Percentiles rank a stretch among this genome's conserved stretches.
Conservation (phyloP, 2,329 filamentous ascomycete genomes). For the Cercospora sp. region DNA sequence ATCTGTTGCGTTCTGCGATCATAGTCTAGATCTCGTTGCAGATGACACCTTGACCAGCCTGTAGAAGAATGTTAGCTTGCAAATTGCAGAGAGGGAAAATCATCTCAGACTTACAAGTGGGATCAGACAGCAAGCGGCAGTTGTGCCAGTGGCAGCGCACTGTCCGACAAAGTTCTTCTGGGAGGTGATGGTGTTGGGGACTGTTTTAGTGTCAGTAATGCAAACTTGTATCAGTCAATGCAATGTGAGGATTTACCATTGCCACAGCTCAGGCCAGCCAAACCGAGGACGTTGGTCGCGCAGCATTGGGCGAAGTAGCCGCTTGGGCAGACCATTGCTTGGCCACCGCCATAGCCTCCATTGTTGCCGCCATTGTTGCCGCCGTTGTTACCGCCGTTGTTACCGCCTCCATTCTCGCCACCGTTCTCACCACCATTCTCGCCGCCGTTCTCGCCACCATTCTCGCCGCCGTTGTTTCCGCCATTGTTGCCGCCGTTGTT, state of each 20-base stretch:
- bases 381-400: neutral
- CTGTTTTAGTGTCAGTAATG: neutral
- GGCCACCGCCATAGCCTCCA: neutral
- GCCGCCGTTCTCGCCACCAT: neutral
- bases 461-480: neutral
- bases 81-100: neutral
- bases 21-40: slow-evolving; percentile 7
- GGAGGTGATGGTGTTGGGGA: neutral
- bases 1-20: neutral
- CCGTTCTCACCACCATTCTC: neutral
- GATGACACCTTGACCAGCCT: slow-evolving; percentile 6
- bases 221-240: neutral
- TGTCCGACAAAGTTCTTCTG: neutral
- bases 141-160: neutral
- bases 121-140: slow-evolving; percentile 8
- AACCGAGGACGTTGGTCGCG: slow-evolving; percentile 8
- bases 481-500: neutral
- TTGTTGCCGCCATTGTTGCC: neutral
- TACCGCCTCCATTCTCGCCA: neutral
- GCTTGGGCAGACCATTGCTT: slow-evolving; percentile 5
- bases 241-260: neutral
- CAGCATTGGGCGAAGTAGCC: slow-evolving; percentile 9
- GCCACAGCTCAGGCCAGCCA: slow-evolving; percentile 1
- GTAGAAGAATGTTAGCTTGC: neutral
- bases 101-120: neutral